phyloP scores from a whole-genome alignment of 495 filamentous ascomycete species.

The Staphylotrichum tortipilum region DNA sequence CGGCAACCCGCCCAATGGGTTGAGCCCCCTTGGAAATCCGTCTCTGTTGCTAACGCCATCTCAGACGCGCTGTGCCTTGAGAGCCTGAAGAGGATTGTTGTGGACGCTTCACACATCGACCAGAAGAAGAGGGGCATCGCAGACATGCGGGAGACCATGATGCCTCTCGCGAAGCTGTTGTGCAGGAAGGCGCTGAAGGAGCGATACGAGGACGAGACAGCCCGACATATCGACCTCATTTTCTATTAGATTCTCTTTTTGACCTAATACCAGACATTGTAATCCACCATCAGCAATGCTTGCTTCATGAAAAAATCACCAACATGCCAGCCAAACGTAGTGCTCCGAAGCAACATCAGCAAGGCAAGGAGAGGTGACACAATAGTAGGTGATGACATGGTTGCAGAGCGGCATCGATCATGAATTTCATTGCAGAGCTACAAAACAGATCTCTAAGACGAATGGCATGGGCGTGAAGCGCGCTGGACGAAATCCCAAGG shows the following conservation, averaged over 20 bases:
- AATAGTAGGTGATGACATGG: too few relatives aligned
- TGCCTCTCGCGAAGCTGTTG: slow-evolving; percentile 64
- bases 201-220: slow-evolving; percentile 45
- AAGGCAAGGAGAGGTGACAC: too few relatives aligned
- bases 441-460: too few relatives aligned
- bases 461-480: too few relatives aligned
- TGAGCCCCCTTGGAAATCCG: neutral
- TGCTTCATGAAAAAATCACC: too few relatives aligned
- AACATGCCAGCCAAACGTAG: too few relatives aligned
- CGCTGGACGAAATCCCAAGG: too few relatives aligned
- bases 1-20: slow-evolving; percentile 8
- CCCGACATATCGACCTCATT: slow-evolving; percentile 45
- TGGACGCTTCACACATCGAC: slow-evolving; percentile 86
- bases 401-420: too few relatives aligned
- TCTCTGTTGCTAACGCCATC: slow-evolving; percentile 14
- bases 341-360: too few relatives aligned
- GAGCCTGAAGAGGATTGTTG: slow-evolving; percentile 66
- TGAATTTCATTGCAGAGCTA: too few relatives aligned
- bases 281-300: too few relatives aligned
- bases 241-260: slow-evolving; percentile 53
- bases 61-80: slow-evolving; percentile 59
- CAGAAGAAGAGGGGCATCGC: slow-evolving; percentile 85
- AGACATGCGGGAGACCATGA: slow-evolving; percentile 84
- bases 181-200: slow-evolving; percentile 58
- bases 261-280: too few relatives aligned